A percentile compares a stretch with the other conserved stretches of the same genome.
Evolutionary conservation across 2,329 filamentous ascomycete genomes (phyloP).

Genomic region (Truncatella angustata): DNA sequence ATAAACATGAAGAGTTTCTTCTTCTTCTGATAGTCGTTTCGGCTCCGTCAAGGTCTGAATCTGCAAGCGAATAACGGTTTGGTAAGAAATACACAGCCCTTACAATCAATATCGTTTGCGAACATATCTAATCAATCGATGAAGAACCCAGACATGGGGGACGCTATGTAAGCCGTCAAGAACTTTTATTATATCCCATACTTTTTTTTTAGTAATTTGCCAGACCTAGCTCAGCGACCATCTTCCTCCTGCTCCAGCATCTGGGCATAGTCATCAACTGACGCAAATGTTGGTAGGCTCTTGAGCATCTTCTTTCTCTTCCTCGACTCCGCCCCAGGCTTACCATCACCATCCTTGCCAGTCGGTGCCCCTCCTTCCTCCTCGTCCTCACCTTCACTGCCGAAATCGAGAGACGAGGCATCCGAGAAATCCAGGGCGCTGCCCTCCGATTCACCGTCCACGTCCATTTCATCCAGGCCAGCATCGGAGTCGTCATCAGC

Average conservation of each 20-base stretch:
- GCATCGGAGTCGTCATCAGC: slow-evolving; percentile 46
- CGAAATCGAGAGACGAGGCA: slow-evolving; percentile 30
- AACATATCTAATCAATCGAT: too few species aligned
- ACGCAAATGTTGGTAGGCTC: slow-evolving; percentile 88
- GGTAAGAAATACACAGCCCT: too few species aligned
- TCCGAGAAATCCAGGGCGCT: slow-evolving; percentile 32
- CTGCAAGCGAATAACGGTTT: too few species aligned
- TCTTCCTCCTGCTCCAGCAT: slow-evolving; percentile 73
- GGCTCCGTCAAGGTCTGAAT: too few species aligned
- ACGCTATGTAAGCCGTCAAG: too few species aligned
- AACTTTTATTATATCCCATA: too few species aligned
- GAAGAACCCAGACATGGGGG: too few species aligned
- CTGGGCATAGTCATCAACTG: slow-evolving; percentile 88
- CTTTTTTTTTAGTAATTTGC: too few species aligned
- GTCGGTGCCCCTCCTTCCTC: slow-evolving; percentile 34
- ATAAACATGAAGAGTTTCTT: too few species aligned
- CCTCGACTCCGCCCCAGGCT: slow-evolving; percentile 38
- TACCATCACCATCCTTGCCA: slow-evolving; percentile 41
- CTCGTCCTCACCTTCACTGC: slow-evolving; percentile 38
- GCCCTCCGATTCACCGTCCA: slow-evolving; percentile 42
- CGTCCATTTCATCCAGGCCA: slow-evolving; percentile 43
- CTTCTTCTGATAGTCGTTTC: too few species aligned
- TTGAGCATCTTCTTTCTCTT: slow-evolving; percentile 82
- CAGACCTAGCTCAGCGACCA: slow-evolving; percentile 17
- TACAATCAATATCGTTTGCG: too few species aligned